These are phyloP conservation scores for Suhomyces atakaporum DNA, from an alignment of 1,139 yeast genomes.

Conservation along the genomic window DNA sequence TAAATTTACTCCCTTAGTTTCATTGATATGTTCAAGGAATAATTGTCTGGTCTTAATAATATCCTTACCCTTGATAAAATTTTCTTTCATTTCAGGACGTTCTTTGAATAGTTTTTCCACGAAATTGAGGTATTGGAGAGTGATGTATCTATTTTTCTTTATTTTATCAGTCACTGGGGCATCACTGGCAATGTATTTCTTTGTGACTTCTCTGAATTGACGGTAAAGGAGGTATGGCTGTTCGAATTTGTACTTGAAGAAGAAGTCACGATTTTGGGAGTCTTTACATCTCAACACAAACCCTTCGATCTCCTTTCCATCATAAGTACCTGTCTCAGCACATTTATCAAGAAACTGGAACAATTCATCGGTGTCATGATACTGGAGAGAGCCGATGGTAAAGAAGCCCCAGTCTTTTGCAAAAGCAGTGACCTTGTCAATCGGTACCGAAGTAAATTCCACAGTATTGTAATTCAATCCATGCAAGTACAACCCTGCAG, in stretches of 20 bases:
- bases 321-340: slow-evolving; percentile 69
- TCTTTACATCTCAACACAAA: slow-evolving; percentile 74
- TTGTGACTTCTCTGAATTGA: slow-evolving; percentile 87
- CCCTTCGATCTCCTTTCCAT: slow-evolving; percentile 82
- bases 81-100: slow-evolving; percentile 45
- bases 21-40: slow-evolving; percentile 49
- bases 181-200: slow-evolving; percentile 45
- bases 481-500: slow-evolving; percentile 84
- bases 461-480: slow-evolving; percentile 77
- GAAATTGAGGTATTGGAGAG: slow-evolving; percentile 69
- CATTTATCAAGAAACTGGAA: slow-evolving; percentile 55
- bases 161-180: slow-evolving; percentile 41
- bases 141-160: slow-evolving; percentile 55
- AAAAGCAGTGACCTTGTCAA: slow-evolving; percentile 59
- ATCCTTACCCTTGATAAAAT: slow-evolving; percentile 63
- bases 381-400: slow-evolving; percentile 47
- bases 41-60: slow-evolving; percentile 68
- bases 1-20: slow-evolving; percentile 36
- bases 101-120: slow-evolving; percentile 54
- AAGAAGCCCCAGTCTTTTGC: slow-evolving; percentile 76
- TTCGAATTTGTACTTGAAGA: slow-evolving; percentile 92
- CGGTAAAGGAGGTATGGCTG: slow-evolving; percentile 93
- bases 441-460: slow-evolving; percentile 63
- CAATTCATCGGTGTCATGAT: slow-evolving; percentile 42
- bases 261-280: slow-evolving; percentile 48